phyloP scores from a whole-genome alignment of 805 yeast species.

The Starmerella stigmatis region DNA sequence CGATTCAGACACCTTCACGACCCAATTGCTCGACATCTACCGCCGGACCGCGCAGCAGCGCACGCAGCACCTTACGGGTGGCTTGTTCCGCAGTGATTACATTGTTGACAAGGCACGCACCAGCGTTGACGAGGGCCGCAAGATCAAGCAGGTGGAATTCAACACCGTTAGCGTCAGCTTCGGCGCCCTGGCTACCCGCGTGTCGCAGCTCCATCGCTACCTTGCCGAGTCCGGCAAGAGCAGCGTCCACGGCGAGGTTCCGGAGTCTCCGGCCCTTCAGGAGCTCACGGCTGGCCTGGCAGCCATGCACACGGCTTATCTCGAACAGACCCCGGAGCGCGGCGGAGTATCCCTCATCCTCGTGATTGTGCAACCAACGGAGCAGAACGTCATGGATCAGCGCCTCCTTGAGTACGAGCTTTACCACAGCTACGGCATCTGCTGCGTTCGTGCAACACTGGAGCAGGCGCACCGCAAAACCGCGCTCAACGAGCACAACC shows the following conservation, averaged over 20 bases:
- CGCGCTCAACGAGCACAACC: conserved; percentile 27
- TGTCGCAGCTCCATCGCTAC: conserved; percentile 62
- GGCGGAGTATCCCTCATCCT: conserved; percentile 34
- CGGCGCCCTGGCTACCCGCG: conserved; percentile 78
- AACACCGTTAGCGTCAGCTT: conserved; percentile 93
- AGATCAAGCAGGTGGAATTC: conserved; percentile 88
- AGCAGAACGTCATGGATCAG: conserved; percentile 87
- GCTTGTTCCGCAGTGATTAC: conserved; percentile 84
- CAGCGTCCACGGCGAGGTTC: conserved; percentile 36
- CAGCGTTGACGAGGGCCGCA: conserved; percentile 30
- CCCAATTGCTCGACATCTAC: conserved; percentile 58
- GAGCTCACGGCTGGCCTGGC: conserved; percentile 61
- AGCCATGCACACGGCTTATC: conserved; percentile 51
- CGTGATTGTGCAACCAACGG: conserved; percentile 73
- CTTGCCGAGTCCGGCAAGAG: conserved; percentile 34
- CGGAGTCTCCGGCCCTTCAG: conserved; percentile 54
- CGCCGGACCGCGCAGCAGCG: conserved; percentile 33
- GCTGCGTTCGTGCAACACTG: conserved; percentile 56
- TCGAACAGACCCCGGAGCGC: conserved; percentile 11
- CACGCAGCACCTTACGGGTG: conserved; percentile 51
- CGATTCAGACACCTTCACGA: conserved; percentile 70
- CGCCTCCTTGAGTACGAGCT: conserved; percentile 67
- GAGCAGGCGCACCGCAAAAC: conserved; percentile 44
- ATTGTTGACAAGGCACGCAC: conserved; percentile 44
- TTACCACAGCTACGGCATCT: conserved; percentile 44